Conservation (phyloP, 176 grass and related monocot genomes). For the Oryza rufipogon region DNA sequence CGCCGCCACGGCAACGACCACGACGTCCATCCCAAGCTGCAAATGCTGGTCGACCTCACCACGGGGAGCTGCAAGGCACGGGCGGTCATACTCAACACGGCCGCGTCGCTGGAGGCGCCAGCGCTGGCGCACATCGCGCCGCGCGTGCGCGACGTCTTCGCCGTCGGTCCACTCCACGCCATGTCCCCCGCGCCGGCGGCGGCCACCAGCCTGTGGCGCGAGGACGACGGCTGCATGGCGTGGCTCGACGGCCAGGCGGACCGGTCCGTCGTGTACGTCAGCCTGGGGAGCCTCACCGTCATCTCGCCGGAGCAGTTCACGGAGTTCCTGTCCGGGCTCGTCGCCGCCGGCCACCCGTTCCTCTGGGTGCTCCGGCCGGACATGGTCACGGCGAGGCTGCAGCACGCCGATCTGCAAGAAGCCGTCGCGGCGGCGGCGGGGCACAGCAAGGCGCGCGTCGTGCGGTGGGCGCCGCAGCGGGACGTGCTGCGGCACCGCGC, state of each 20-base stretch:
- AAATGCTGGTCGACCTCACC: neutral
- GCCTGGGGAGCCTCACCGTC: neutral
- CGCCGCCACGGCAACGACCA: neutral
- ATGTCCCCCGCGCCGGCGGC: neutral
- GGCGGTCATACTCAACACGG: slow-evolving; percentile 57
- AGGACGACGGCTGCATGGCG: neutral
- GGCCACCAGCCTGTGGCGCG: neutral
- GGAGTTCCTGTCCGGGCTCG: neutral
- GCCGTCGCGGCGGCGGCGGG: too few relatives aligned
- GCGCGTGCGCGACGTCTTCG: slow-evolving; percentile 33
- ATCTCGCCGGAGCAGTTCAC: neutral
- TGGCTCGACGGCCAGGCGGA: neutral
- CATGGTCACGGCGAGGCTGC: too few relatives aligned
- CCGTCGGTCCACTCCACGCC: slow-evolving; percentile 53
- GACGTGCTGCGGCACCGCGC: neutral
- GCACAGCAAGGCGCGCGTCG: neutral
- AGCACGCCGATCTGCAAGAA: too few relatives aligned
- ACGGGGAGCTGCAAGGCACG: slow-evolving; percentile 14
- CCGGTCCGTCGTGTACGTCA: neutral
- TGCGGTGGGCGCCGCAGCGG: neutral
- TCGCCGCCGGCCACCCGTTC: too few relatives aligned
- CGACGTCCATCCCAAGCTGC: slow-evolving; percentile 17
- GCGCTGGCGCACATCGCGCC: slow-evolving; percentile 29
- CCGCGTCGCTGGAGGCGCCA: slow-evolving; percentile 32
- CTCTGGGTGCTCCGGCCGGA: too few relatives aligned